Evolutionary conservation across 75 land plant genomes (phyloP).

Genomic region (Ceratopteris richardii): DNA sequence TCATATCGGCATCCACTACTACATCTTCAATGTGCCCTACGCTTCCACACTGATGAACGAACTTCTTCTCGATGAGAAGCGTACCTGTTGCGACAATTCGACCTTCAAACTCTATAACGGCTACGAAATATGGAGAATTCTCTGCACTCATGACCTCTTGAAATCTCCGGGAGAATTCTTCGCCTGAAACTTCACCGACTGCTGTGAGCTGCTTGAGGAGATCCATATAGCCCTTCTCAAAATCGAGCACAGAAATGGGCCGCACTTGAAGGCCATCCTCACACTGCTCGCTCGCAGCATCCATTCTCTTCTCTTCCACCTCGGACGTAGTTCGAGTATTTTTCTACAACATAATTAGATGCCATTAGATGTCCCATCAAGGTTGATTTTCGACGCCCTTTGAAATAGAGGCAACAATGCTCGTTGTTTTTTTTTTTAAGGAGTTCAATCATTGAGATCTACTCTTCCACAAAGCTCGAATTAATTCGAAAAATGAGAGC

Average conservation of each 20-base stretch:
- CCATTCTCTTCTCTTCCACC: too few species aligned
- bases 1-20: slow-evolving; percentile 47
- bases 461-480: too few species aligned
- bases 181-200: slow-evolving; percentile 18
- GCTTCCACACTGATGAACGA: slow-evolving; percentile 32
- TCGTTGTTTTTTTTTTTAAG: too few species aligned
- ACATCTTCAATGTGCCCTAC: slow-evolving; percentile 70
- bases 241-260: not conserved
- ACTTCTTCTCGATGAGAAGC: slow-evolving; percentile 32
- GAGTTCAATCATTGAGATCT: too few species aligned
- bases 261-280: too few species aligned
- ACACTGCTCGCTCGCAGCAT: too few species aligned
- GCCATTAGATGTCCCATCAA: too few species aligned
- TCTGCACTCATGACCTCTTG: not conserved
- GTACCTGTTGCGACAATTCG: slow-evolving; percentile 1
- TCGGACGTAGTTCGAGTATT: too few species aligned
- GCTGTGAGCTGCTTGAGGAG: slow-evolving; percentile 24
- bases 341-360: too few species aligned
- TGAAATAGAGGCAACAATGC: too few species aligned
- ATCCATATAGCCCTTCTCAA: slow-evolving; percentile 15
- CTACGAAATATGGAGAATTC: slow-evolving; percentile 1
- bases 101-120: not conserved
- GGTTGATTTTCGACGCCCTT: too few species aligned
- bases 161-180: slow-evolving; percentile 10
- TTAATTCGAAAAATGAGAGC: too few species aligned